These are phyloP conservation scores for Cryphonectria parasitica DNA, from an alignment of 2,329 filamentous ascomycete genomes.

Conservation along the genomic window DNA sequence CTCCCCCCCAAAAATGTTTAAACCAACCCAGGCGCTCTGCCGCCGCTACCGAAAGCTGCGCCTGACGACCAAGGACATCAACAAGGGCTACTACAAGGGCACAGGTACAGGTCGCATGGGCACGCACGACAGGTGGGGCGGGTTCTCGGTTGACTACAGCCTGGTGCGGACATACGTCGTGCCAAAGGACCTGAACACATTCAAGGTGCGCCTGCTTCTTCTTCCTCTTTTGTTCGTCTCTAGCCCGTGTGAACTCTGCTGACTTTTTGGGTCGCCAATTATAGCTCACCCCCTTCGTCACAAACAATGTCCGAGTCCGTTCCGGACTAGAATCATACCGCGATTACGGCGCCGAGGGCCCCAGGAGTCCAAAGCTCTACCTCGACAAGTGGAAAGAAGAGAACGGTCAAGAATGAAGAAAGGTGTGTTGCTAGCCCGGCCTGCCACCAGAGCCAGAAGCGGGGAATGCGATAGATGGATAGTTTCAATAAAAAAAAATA, in stretches of 20 bases:
- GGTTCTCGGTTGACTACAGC: constrained; percentile 79
- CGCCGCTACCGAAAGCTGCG: constrained; percentile 73
- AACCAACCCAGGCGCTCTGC: constrained; percentile 69
- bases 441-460: too few species aligned
- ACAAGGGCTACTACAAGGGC: constrained; percentile 96
- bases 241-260: constrained; percentile 21
- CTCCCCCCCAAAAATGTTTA: constrained; percentile 52
- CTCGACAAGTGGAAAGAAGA: constrained; percentile 69
- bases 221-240: background rate
- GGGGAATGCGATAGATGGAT: background rate
- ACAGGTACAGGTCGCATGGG: constrained; percentile 89
- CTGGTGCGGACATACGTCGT: constrained; percentile 93
- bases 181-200: constrained; percentile 68
- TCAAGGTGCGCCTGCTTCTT: constrained; percentile 61
- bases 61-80: constrained; percentile 91
- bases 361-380: constrained; percentile 65
- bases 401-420: constrained; percentile 63
- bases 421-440: background rate
- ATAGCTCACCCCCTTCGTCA: constrained; percentile 81
- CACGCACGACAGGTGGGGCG: constrained; percentile 79
- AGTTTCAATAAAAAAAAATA: too few species aligned
- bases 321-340: constrained; percentile 33
- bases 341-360: constrained; percentile 48
- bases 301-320: constrained; percentile 57
- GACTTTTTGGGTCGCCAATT: constrained; percentile 9